Evolutionary conservation across 305 asterid species (phyloP).

Genomic region (Solanum hybrid): DNA sequence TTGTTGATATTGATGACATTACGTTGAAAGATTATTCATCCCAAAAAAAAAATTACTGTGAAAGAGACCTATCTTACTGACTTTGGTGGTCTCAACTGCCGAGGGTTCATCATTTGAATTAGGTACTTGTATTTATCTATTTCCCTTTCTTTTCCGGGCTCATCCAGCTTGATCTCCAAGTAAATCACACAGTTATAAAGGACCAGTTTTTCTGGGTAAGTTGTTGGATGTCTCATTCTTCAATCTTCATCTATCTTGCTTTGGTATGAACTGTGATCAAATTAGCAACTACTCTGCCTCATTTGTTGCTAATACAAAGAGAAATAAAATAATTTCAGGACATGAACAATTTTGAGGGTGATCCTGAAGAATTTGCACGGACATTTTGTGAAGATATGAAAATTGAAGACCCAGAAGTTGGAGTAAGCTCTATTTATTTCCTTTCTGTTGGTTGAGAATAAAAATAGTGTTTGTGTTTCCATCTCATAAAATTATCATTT

Average conservation of each 20-base stretch:
- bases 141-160: slow-evolving; percentile 9
- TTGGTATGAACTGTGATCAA: not conserved
- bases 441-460: not conserved
- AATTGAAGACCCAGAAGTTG: slow-evolving; percentile 96
- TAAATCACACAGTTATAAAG: slow-evolving; percentile 74
- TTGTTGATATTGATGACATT: slow-evolving; percentile 2
- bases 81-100: not conserved
- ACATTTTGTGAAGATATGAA: slow-evolving; percentile 83
- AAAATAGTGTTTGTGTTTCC: not conserved
- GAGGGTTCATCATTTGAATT: slow-evolving; percentile 1
- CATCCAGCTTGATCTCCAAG: slow-evolving; percentile 85
- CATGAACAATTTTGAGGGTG: slow-evolving; percentile 94
- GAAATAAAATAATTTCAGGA: slow-evolving; percentile 44
- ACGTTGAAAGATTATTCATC: not conserved
- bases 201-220: slow-evolving; percentile 93
- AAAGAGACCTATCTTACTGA: not conserved
- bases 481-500: not conserved
- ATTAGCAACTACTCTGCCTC: not conserved
- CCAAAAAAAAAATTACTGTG: not conserved
- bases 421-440: slow-evolving; percentile 44
- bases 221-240: slow-evolving; percentile 13
- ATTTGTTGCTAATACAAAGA: not conserved
- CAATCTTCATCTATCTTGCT: not conserved
- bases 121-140: slow-evolving; percentile 3
- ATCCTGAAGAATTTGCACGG: slow-evolving; percentile 97